Evolutionary conservation across 768 basidiomycete species (phyloP).

Genomic region (Galerina sulciceps): DNA sequence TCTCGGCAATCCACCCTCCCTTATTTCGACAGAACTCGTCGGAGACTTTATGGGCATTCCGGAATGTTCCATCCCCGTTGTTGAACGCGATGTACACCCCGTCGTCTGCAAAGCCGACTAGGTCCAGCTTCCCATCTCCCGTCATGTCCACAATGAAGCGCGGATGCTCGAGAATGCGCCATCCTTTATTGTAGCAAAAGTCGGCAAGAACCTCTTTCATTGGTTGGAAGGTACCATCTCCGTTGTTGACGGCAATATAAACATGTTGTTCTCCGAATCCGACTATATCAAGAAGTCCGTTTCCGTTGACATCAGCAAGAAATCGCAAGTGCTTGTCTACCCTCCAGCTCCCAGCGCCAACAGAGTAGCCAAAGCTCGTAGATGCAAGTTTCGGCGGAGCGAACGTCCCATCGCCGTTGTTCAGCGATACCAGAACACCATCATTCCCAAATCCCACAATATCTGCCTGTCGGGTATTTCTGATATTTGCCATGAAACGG

Average conservation of each 20-base stretch:
- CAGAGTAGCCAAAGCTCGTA: too few species aligned
- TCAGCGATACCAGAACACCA: neutral
- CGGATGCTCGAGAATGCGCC: constrained; percentile 4
- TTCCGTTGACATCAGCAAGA: constrained; percentile 12
- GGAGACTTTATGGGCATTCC: neutral
- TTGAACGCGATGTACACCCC: neutral
- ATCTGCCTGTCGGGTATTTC: constrained; percentile 1
- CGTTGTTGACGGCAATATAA: constrained; percentile 11
- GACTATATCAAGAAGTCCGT: constrained; percentile 16
- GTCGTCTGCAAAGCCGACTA: constrained; percentile 1
- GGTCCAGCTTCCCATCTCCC: constrained; percentile 1
- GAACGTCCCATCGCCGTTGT: constrained; percentile 12
- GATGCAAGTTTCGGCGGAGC: neutral
- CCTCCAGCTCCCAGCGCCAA: constrained; percentile 7
- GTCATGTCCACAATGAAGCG: constrained; percentile 8
- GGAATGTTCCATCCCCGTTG: constrained; percentile 12
- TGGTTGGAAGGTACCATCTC: constrained; percentile 7
- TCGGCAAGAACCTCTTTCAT: neutral
- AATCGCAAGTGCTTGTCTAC: constrained; percentile 20
- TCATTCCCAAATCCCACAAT: constrained; percentile 7
- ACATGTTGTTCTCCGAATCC: constrained; percentile 17
- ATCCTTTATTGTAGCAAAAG: constrained; percentile 10
- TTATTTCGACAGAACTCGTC: neutral
- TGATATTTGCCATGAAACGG: constrained; percentile 15
- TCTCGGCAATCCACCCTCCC: neutral